A percentile compares a stretch with the other conserved stretches of the same genome.
phyloP scores from a whole-genome alignment of 306 rosid species.

The Heteromeles arbutifolia region DNA sequence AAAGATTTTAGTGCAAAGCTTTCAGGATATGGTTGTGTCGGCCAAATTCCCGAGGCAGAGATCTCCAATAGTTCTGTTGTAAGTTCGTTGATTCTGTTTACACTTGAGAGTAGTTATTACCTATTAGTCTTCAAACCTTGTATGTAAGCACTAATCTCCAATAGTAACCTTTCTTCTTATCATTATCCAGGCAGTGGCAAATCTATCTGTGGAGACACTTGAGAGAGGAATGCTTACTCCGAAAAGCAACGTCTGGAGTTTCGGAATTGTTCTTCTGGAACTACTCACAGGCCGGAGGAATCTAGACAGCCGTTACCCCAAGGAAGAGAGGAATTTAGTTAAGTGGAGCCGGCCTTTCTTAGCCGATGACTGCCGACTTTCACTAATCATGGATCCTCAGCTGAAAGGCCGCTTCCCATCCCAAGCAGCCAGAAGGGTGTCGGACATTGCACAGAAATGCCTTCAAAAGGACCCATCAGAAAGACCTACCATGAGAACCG shows the following conservation, averaged over 20 bases:
- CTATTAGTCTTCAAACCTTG: not conserved
- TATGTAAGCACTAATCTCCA: not conserved
- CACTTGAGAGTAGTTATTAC: not conserved
- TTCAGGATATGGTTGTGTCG: conserved; percentile 95
- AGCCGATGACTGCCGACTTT: conserved; percentile 68
- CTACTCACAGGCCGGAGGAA: conserved; percentile 88
- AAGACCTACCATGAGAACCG: conserved; percentile 93
- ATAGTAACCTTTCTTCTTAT: conserved; percentile 5
- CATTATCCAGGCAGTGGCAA: conserved; percentile 71
- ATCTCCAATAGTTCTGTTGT: conserved; percentile 72
- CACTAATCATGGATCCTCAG: conserved; percentile 90
- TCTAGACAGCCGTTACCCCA: conserved; percentile 82
- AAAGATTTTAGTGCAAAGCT: conserved; percentile 99
- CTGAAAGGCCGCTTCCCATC: conserved; percentile 84
- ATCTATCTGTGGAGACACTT: conserved; percentile 85
- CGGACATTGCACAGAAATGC: conserved; percentile 85
- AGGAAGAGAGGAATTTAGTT: conserved; percentile 90
- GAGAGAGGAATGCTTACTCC: conserved; percentile 97
- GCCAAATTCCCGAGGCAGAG: conserved; percentile 85
- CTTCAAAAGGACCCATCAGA: conserved; percentile 93
- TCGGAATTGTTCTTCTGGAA: conserved; percentile 85
- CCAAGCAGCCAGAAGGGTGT: conserved; percentile 82
- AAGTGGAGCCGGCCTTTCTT: conserved; percentile 96
- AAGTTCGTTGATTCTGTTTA: conserved; percentile 23
- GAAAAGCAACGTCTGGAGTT: conserved; percentile 97